Evolutionary conservation across 768 basidiomycete genomes (phyloP).

Genomic region (Mycena floridula): DNA sequence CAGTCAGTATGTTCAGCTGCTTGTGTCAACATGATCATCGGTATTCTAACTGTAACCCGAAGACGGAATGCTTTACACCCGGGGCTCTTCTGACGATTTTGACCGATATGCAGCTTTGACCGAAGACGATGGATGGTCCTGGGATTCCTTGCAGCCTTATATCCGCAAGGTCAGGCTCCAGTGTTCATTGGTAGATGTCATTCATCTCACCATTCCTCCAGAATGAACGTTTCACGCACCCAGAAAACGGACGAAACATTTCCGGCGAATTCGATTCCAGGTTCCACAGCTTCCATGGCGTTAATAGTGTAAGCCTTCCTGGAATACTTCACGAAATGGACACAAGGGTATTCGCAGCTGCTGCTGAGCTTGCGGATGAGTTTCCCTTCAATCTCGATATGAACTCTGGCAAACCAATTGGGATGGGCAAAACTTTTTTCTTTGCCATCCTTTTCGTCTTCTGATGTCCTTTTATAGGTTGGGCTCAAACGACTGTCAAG

Average conservation of each 20-base stretch:
- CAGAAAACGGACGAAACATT: neutral
- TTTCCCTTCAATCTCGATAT: conserved; percentile 17
- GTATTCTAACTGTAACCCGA: no score
- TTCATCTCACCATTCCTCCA: neutral
- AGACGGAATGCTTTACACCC: conserved; percentile 18
- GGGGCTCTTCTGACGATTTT: conserved; percentile 36
- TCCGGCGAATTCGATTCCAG: conserved; percentile 1
- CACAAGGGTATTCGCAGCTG: neutral
- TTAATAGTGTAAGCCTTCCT: conserved; percentile 1
- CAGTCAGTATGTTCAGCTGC: conserved; percentile 15
- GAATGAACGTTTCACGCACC: neutral
- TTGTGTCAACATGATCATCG: neutral
- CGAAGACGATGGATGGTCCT: conserved; percentile 42
- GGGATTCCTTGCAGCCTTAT: conserved; percentile 15
- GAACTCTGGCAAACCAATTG: neutral
- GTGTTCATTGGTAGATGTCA: neutral
- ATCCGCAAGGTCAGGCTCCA: neutral
- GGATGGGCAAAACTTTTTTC: neutral
- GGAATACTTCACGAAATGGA: neutral
- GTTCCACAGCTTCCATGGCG: conserved; percentile 18
- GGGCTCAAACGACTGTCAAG: conserved; percentile 12
- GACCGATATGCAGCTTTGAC: conserved; percentile 41
- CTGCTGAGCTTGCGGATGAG: conserved; percentile 5
- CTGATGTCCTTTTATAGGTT: conserved; percentile 11
- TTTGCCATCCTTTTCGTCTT: no score